Evolutionary conservation across 768 basidiomycete genomes (phyloP), one percentile per base, ranked within the genome.

Genomic region (Lactarius hatsudake): DNA sequence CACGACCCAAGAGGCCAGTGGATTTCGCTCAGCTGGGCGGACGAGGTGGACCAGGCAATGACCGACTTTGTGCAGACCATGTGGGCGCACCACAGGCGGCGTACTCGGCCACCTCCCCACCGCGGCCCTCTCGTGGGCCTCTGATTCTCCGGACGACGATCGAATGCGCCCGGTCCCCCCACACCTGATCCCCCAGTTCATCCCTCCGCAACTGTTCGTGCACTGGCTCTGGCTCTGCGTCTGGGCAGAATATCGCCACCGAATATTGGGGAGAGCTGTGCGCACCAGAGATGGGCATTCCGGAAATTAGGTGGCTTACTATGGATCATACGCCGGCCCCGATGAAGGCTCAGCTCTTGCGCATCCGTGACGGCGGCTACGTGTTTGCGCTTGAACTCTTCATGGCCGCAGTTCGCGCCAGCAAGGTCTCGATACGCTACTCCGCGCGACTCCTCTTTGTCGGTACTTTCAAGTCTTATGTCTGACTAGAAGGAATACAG

Each of bases 21-120:
- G 65, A 62, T 51, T 30, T 13, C 56, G 8, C 38, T 66, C 20
- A 60, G 65, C 23, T 61, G 60, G n/a, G n/a, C 60, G 2, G 60
- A 56, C 17, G 54, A 32, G 5, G 15, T 51, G 15, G 65, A 66
- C 53, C n/a, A 32, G n/a, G 43, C 60, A 10, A 42, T 62, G 32
- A 17, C 32, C 17, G 51, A 55, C 12, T 42, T 62, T 23, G 54
- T 53, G 13, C 23, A 23, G 6, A 55, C 58, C 13, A 54, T 62
- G 28, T 66, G 43, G n/a, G n/a, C 36, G 51, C 15, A 38, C 59
- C 20, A 56, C 65, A 9, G 65, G 60, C 38, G 60, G 15, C 34
- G 34, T 36, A 36, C 34, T 36, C 48, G 12, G n/a, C n/a, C 36
- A 66, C 53, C 38, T 66, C n/a, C 60, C 65, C 23, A 60, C 53